These are phyloP conservation scores for Acanthochlamys bracteata DNA, from an alignment of 106 monocot genomes.

Conservation along the genomic window DNA sequence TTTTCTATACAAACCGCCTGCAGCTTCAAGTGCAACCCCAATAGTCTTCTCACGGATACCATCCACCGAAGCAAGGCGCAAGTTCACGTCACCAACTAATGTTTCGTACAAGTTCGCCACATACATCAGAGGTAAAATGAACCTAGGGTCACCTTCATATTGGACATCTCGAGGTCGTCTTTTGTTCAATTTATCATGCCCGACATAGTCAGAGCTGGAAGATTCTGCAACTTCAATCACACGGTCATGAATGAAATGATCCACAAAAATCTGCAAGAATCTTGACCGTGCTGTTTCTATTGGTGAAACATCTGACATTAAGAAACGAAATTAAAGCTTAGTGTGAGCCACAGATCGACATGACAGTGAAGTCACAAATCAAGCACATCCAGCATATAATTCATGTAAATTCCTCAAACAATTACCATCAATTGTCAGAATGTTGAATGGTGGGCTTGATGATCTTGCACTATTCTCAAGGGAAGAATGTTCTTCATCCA, in stretches of 20 bases:
- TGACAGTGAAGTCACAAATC: no score
- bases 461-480: slow-evolving; percentile 50
- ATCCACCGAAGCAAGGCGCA: slow-evolving; percentile 53
- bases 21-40: slow-evolving; percentile 95
- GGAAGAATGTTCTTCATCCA: slow-evolving; percentile 49
- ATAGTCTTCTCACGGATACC: slow-evolving; percentile 81
- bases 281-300: slow-evolving; percentile 77
- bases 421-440: slow-evolving; percentile 50
- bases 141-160: slow-evolving; percentile 80
- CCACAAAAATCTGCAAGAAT: slow-evolving; percentile 73
- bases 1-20: slow-evolving; percentile 86
- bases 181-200: slow-evolving; percentile 56
- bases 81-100: slow-evolving; percentile 75
- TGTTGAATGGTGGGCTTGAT: slow-evolving; percentile 41
- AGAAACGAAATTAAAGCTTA: not conserved
- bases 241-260: slow-evolving; percentile 69
- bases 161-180: slow-evolving; percentile 57
- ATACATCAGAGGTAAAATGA: slow-evolving; percentile 93
- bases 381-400: no score
- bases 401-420: not conserved
- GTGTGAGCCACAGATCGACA: no score
- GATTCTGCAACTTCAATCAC: slow-evolving; percentile 49
- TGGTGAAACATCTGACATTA: slow-evolving; percentile 61
- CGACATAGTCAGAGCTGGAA: slow-evolving; percentile 31
- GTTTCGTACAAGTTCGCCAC: slow-evolving; percentile 95